A percentile compares a stretch with the other conserved stretches of the same genome.
Conservation (phyloP, 1,284 basidiomycete genomes). For the Ceratobasidium sp. region DNA sequence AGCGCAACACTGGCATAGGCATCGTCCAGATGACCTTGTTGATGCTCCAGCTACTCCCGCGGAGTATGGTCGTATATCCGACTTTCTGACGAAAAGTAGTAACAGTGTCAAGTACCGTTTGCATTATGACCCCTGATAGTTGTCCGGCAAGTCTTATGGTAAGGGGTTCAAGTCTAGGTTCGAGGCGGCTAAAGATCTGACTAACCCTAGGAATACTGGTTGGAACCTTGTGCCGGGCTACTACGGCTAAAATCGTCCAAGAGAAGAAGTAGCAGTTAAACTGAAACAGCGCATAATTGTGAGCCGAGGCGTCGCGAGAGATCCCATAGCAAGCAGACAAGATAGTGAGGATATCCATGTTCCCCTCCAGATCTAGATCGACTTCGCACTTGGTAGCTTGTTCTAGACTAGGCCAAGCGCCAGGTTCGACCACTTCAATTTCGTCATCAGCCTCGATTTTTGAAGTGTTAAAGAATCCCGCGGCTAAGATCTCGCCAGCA, state of each 20-base stretch:
- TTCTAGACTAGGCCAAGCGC: not conserved
- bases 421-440: not conserved
- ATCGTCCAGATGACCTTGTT: not conserved
- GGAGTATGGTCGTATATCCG: not conserved
- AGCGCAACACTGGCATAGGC: not conserved
- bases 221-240: slow-evolving; percentile 13
- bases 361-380: not conserved
- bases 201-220: not conserved
- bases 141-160: not conserved
- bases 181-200: not conserved
- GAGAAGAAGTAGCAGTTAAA: slow-evolving; percentile 43
- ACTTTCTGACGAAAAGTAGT: not conserved
- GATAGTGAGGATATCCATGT: not conserved
- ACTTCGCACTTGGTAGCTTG: not conserved
- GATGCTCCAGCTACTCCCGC: not conserved
- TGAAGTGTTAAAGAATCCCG: not conserved
- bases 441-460: not conserved
- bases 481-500: not conserved
- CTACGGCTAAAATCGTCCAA: slow-evolving; percentile 22
- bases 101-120: not conserved
- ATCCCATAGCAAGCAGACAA: slow-evolving; percentile 28
- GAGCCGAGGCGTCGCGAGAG: slow-evolving; percentile 1
- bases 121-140: not conserved
- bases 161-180: not conserved
- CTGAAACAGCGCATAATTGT: slow-evolving; percentile 1